Evolutionary conservation across 2,329 filamentous ascomycete genomes (phyloP), one percentile per base, ranked within the genome.

Genomic region (Aspergillus phoenicis): DNA sequence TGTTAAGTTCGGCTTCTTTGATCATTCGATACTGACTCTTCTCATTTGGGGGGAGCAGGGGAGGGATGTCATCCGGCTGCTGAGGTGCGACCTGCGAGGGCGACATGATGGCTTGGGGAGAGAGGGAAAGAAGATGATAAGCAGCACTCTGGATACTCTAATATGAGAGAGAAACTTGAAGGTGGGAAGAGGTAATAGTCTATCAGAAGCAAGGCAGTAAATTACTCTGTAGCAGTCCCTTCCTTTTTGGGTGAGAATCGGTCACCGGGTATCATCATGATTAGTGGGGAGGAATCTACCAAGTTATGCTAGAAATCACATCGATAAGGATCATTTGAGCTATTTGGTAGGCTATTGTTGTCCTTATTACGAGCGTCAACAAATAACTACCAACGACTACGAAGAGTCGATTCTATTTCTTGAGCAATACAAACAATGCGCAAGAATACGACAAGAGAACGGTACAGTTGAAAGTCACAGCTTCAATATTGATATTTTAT

Each of bases 401-500:
- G 13, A 2, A 4, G 11, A 6, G 0, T 1, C 33, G 11, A 6
- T 36, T 15, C 33, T 36, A 36, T 36, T 5, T 36, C 1, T 4
- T 15, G 4, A 1, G 33, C 11, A 15, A 36, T 15, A 36, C 33
- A 36, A 6, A 36, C 0, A 33, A 33, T 33, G 30, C 30, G 11
- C 4, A 5, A 36, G 2, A 13, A 13, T 36, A 36, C 33, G 4
- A 36, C 4, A 36, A 13, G 11, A 13, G 33, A 1, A 15, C 5
- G 33, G 17, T 24, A 36, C 7, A 20, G 28, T 36, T 15, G 30
- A 53, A 57, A 22, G 30, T 51, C 39, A 22, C 55, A 53, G 57
- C 51, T 56, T 55, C 51, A 52, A 57, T 49, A 57, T 52, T 58
- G 56, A 33, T 58, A 55, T 59, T 60, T 52, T 66, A 62, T 65